Evolutionary conservation across 257 asterid genomes (phyloP).

Genomic region (Lithospermum erythrorhizon): DNA sequence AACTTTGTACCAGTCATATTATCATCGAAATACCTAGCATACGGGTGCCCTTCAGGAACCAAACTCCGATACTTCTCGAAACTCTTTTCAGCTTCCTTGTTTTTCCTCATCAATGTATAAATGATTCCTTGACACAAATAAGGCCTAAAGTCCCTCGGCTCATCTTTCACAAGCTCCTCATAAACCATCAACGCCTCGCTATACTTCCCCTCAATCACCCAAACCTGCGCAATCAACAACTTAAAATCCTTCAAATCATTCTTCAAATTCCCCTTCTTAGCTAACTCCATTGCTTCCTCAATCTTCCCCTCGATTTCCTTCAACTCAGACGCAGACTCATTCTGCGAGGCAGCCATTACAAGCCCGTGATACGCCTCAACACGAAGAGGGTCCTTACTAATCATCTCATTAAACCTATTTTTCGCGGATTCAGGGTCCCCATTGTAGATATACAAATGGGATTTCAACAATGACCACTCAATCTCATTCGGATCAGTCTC

Average conservation of each 20-base stretch:
- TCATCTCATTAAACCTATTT: slow-evolving; percentile 46
- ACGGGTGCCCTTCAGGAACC: slow-evolving; percentile 86
- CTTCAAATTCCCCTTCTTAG: slow-evolving; percentile 45
- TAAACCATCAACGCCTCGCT: slow-evolving; percentile 57
- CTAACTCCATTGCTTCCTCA: slow-evolving; percentile 42
- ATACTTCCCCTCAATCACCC: slow-evolving; percentile 55
- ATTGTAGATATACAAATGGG: slow-evolving; percentile 46
- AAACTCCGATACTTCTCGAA: slow-evolving; percentile 71
- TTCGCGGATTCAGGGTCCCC: slow-evolving; percentile 56
- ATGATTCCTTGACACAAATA: slow-evolving; percentile 84
- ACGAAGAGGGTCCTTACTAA: slow-evolving; percentile 51
- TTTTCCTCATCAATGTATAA: slow-evolving; percentile 65
- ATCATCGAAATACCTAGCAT: slow-evolving; percentile 65
- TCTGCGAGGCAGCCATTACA: slow-evolving; percentile 58
- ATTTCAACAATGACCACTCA: slow-evolving; percentile 82
- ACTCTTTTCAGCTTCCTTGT: slow-evolving; percentile 61
- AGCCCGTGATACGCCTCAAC: slow-evolving; percentile 94
- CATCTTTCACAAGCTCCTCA: slow-evolving; percentile 65
- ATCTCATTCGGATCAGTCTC: slow-evolving; percentile 60
- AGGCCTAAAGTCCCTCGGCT: slow-evolving; percentile 92
- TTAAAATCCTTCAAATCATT: slow-evolving; percentile 61
- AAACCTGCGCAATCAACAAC: slow-evolving; percentile 77
- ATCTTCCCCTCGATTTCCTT: slow-evolving; percentile 31
- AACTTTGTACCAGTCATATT: slow-evolving; percentile 77
- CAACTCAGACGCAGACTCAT: slow-evolving; percentile 41